Evolutionary conservation across 331 rosid species (phyloP).

Genomic region (Acacia pycnantha): DNA sequence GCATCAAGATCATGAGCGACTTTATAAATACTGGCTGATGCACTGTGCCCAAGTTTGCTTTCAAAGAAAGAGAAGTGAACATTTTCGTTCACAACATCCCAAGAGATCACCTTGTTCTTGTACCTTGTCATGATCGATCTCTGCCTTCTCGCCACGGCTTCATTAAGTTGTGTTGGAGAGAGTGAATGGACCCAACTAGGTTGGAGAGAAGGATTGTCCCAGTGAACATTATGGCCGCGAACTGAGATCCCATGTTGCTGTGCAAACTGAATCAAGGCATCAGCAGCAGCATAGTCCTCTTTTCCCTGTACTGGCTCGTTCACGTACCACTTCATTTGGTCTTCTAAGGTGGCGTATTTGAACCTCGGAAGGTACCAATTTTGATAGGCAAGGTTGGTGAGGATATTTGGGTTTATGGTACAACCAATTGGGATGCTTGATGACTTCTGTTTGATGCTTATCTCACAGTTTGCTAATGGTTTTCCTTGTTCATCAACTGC

Average conservation of each 20-base stretch:
- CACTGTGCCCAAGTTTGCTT: constrained; percentile 33
- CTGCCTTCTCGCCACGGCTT: constrained; percentile 39
- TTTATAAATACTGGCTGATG: constrained; percentile 37
- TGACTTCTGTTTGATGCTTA: constrained; percentile 30
- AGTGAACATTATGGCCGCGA: constrained; percentile 65
- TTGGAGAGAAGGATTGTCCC: constrained; percentile 51
- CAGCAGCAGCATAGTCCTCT: constrained; percentile 42
- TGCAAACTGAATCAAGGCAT: constrained; percentile 58
- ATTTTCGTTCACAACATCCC: constrained; percentile 88
- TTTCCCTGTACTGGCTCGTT: constrained; percentile 42
- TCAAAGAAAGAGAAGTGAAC: constrained; percentile 56
- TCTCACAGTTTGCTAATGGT: constrained; percentile 48
- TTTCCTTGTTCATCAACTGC: constrained; percentile 49
- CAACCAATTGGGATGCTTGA: constrained; percentile 61
- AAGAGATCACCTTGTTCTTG: constrained; percentile 58
- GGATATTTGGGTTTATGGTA: constrained; percentile 44
- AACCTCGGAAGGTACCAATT: constrained; percentile 67
- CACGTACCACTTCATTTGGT: constrained; percentile 85
- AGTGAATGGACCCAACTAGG: constrained; percentile 62
- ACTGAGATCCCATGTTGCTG: constrained; percentile 40
- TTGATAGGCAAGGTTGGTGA: constrained; percentile 34
- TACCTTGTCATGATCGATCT: constrained; percentile 43
- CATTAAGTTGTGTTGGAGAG: constrained; percentile 21
- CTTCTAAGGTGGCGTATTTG: constrained; percentile 51
- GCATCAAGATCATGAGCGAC: constrained; percentile 41